Evolutionary conservation across 164 flowering plant genomes (phyloP).

Genomic region (Annona cherimola): DNA sequence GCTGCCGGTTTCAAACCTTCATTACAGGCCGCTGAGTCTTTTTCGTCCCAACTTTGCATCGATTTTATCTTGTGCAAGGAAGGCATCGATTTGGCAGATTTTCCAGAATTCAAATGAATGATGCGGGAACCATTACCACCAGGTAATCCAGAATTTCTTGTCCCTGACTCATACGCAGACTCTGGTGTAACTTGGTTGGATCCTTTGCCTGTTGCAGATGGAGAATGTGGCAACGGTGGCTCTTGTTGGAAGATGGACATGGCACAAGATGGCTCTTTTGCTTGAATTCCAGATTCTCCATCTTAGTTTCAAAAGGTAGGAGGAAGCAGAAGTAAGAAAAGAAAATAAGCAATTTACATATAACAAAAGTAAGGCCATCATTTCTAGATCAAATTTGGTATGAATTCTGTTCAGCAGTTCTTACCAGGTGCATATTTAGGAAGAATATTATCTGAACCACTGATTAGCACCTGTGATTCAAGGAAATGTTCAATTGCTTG

Average conservation of each 20-base stretch:
- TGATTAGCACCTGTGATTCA: constrained; percentile 41
- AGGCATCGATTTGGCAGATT: constrained; percentile 20
- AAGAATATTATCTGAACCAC: constrained; percentile 39
- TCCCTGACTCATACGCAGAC: constrained; percentile 16
- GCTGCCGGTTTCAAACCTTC: constrained; percentile 15
- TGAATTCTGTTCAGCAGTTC: constrained; percentile 1
- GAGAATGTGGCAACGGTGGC: constrained; percentile 35
- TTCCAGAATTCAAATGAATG: constrained; percentile 18
- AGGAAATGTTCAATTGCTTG: constrained; percentile 67
- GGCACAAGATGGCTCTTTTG: constrained; percentile 39
- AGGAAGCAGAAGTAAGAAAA: background rate
- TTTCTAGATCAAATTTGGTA: background rate
- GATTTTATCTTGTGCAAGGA: constrained; percentile 19
- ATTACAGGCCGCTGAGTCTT: constrained; percentile 15
- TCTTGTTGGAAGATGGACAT: constrained; percentile 29
- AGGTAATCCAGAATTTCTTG: constrained; percentile 16
- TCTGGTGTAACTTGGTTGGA: constrained; percentile 41
- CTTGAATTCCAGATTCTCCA: constrained; percentile 81
- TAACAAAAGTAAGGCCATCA: background rate
- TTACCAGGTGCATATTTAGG: constrained; percentile 60
- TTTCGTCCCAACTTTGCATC: constrained; percentile 17
- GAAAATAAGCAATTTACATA: background rate
- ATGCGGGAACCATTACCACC: constrained; percentile 17
- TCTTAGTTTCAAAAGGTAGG: constrained; percentile 32
- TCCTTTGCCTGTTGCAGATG: constrained; percentile 55